Conservation (phyloP, 352 stramenopile genomes). For the Globisporangium parvum region DNA sequence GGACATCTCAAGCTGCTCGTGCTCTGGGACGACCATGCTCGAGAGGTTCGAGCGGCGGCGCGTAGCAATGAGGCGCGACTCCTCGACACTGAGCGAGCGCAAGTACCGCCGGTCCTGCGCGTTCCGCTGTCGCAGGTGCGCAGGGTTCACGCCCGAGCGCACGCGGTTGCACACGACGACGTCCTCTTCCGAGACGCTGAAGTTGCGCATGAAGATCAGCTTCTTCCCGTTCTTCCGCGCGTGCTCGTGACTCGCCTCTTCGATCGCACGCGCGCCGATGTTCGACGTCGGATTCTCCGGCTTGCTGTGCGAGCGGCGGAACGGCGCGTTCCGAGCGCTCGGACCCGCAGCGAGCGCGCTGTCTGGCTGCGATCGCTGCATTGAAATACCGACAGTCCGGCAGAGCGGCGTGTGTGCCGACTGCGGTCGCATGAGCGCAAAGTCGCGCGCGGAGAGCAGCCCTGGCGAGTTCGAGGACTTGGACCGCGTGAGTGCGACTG, state of each 20-base stretch:
- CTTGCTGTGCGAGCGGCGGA: conserved; percentile 47
- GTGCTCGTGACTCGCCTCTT: conserved; percentile 29
- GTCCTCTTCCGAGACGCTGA: conserved; percentile 58
- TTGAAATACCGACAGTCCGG: conserved; percentile 11
- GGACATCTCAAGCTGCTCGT: conserved; percentile 15
- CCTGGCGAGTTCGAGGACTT: not conserved
- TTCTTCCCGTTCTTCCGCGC: conserved; percentile 36
- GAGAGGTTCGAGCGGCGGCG: conserved; percentile 20
- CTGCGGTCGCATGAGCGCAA: conserved; percentile 1
- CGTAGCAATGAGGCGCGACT: conserved; percentile 34
- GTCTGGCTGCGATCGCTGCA: conserved; percentile 6
- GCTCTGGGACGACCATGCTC: conserved; percentile 1
- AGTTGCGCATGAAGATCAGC: conserved; percentile 54
- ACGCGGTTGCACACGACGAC: conserved; percentile 70
- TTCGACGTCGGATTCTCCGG: conserved; percentile 55
- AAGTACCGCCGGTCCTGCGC: conserved; percentile 33
- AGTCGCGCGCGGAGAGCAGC: not conserved
- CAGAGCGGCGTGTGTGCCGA: conserved; percentile 5
- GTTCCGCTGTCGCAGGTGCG: conserved; percentile 34
- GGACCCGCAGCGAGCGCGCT: not conserved
- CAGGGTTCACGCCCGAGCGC: conserved; percentile 45
- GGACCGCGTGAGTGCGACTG: not conserved
- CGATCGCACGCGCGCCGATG: conserved; percentile 40
- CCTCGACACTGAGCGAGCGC: conserved; percentile 46
- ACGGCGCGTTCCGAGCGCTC: conserved; percentile 17